Conservation (phyloP, 805 yeast genomes). For the Kodamaea lidongshanica region DNA sequence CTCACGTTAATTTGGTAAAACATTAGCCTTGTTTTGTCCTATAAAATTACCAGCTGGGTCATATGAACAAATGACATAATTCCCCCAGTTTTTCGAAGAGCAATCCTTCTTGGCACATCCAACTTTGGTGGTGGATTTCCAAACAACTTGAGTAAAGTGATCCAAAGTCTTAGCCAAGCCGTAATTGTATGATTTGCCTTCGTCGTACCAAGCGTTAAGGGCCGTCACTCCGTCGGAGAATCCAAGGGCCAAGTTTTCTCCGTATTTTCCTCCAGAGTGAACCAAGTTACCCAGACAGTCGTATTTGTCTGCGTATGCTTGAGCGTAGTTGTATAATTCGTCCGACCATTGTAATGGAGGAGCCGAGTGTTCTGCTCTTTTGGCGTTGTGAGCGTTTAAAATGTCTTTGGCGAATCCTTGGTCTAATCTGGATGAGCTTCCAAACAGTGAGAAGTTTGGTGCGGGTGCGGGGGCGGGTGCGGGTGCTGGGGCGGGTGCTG, state of each 20-base stretch:
- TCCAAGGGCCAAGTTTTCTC: slow-evolving; percentile 32
- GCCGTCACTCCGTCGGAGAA: slow-evolving; percentile 23
- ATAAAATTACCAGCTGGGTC: slow-evolving; percentile 65
- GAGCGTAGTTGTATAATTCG: slow-evolving; percentile 49
- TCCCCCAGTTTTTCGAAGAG: slow-evolving; percentile 36
- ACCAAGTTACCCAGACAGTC: slow-evolving; percentile 22
- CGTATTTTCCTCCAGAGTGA: slow-evolving; percentile 36
- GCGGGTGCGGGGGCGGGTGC: slow-evolving; percentile 14
- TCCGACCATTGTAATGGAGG: slow-evolving; percentile 50
- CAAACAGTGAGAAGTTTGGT: slow-evolving; percentile 10
- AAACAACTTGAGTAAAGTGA: slow-evolving; percentile 77
- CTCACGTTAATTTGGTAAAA: slow-evolving; percentile 10
- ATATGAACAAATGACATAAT: slow-evolving; percentile 71
- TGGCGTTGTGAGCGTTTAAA: slow-evolving; percentile 55
- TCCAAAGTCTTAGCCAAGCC: slow-evolving; percentile 32
- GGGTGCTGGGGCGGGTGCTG: slow-evolving; percentile 12
- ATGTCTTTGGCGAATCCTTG: slow-evolving; percentile 38
- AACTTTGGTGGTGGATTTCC: slow-evolving; percentile 54
- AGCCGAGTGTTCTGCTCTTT: slow-evolving; percentile 50
- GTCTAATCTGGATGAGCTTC: slow-evolving; percentile 10
- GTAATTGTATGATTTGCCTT: slow-evolving; percentile 23
- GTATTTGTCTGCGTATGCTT: slow-evolving; percentile 27
- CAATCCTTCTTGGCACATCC: slow-evolving; percentile 75
- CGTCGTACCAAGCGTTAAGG: slow-evolving; percentile 36
- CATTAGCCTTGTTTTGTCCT: slow-evolving; percentile 28